Conservation (phyloP, 192 early-diverging fungal species). For the Coemansia sp. region DNA sequence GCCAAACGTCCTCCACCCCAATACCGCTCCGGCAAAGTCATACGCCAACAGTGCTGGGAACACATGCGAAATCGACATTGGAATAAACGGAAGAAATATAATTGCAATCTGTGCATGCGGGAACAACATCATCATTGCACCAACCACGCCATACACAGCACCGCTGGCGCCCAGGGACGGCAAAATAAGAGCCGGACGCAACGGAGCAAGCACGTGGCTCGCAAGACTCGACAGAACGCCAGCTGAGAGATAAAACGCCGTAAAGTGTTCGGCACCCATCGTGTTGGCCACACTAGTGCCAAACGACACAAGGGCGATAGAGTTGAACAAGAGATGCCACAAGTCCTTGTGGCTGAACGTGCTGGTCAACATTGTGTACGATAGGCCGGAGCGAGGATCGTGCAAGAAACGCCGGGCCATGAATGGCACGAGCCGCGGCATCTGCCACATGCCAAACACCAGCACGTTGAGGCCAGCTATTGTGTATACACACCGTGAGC, state of each 20-base stretch:
- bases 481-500: constrained; percentile 34
- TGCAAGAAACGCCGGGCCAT: constrained; percentile 80
- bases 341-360: constrained; percentile 74
- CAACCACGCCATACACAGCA: constrained; percentile 72
- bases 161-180: constrained; percentile 83
- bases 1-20: constrained; percentile 72
- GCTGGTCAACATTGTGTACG: constrained; percentile 76
- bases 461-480: constrained; percentile 70
- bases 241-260: constrained; percentile 77
- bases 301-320: constrained; percentile 74
- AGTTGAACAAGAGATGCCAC: constrained; percentile 80
- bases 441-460: constrained; percentile 78
- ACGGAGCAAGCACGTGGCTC: constrained; percentile 61
- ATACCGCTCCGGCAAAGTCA: constrained; percentile 71
- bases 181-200: constrained; percentile 49
- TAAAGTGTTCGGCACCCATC: constrained; percentile 67
- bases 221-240: constrained; percentile 66
- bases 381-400: constrained; percentile 64
- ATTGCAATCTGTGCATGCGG: constrained; percentile 61
- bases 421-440: constrained; percentile 62
- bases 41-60: constrained; percentile 66
- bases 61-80: constrained; percentile 59
- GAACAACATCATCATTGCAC: constrained; percentile 57
- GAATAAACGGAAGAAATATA: constrained; percentile 63
- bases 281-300: constrained; percentile 51